Base-by-base conservation (phyloP, 805 yeast species). In the Candida gorgasii region DNA sequence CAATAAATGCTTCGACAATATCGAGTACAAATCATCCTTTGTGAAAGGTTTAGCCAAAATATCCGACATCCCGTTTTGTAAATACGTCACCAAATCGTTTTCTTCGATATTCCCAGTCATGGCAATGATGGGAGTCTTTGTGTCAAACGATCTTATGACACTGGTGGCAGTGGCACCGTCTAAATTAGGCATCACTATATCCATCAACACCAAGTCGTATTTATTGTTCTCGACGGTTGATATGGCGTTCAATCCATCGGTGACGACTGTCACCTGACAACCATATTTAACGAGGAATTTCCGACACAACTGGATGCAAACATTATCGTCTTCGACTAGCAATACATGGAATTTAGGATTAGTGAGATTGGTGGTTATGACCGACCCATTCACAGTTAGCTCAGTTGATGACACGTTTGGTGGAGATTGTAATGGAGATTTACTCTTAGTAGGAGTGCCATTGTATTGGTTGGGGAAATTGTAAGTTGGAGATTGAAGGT, bases 21-120 rank as follows among this genome's bases (percentile, higher is more conserved):
- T 87, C 47, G 81, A 73, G 56, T 83, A 86, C 44, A 93, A 70
- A 58, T 88, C 96, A 50, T 83, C 87, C 57, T 86, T 89, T 1
- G 95, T 85, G 60, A 93, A 93, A 1, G 99, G 99, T 58, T 93
- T 89, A 4, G 96, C 95, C 49, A 93, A 69, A 27, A 93, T 88
- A 62, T 89, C 96, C 45, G 87, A 83, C 88, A 89, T 89, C 4
- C 97, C 97, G 55, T 89, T 88, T 52, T 84, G 84, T 46, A 87
- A 67, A 60, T 86, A 89, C 1, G 82, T 84, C 36, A 86, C 85
- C 44, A 89, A 70, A 61, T 89, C 96, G 51, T 84, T 80, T 49
- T 84, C 87, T 51, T 86, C 84, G 43, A 88, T 86, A 58, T 88
- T 89, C 30, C 96, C 95, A 1, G 96, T 88, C 96, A 88, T 88